A percentile compares a stretch with the other conserved stretches of the same genome.
Evolutionary conservation across 306 rosid genomes (phyloP).

Genomic region (Quillaja saponaria): DNA sequence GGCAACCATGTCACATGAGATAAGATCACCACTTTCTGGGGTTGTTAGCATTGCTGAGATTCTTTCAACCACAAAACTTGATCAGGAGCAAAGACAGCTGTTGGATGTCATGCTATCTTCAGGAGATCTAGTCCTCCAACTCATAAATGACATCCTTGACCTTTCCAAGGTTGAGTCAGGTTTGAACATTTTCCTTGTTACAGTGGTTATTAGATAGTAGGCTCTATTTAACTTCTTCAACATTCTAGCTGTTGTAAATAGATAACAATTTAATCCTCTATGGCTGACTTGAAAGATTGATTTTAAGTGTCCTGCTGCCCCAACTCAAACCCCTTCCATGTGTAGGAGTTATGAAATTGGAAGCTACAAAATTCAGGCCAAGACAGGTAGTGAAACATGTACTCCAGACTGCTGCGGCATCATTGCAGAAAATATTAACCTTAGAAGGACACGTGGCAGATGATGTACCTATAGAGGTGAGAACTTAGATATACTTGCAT

Average conservation of each 20-base stretch:
- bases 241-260: too few species aligned
- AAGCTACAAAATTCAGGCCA: slow-evolving; percentile 85
- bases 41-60: slow-evolving; percentile 96
- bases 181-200: slow-evolving; percentile 33
- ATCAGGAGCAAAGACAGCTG: slow-evolving; percentile 70
- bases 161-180: slow-evolving; percentile 98
- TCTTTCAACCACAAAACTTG: slow-evolving; percentile 80
- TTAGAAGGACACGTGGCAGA: slow-evolving; percentile 86
- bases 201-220: not conserved
- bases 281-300: not conserved
- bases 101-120: slow-evolving; percentile 89
- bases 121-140: slow-evolving; percentile 95
- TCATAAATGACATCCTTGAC: slow-evolving; percentile 92
- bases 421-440: slow-evolving; percentile 77
- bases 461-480: slow-evolving; percentile 91
- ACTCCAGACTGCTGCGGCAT: slow-evolving; percentile 95
- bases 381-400: slow-evolving; percentile 90
- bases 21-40: slow-evolving; percentile 87
- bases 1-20: slow-evolving; percentile 98
- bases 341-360: slow-evolving; percentile 91
- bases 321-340: not conserved
- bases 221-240: not conserved
- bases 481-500: slow-evolving; percentile 17
- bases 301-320: slow-evolving; percentile 16
- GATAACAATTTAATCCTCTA: too few species aligned